Evolutionary conservation across 1,139 yeast genomes (phyloP).

Genomic region (Entelexis paramagnoliae): DNA sequence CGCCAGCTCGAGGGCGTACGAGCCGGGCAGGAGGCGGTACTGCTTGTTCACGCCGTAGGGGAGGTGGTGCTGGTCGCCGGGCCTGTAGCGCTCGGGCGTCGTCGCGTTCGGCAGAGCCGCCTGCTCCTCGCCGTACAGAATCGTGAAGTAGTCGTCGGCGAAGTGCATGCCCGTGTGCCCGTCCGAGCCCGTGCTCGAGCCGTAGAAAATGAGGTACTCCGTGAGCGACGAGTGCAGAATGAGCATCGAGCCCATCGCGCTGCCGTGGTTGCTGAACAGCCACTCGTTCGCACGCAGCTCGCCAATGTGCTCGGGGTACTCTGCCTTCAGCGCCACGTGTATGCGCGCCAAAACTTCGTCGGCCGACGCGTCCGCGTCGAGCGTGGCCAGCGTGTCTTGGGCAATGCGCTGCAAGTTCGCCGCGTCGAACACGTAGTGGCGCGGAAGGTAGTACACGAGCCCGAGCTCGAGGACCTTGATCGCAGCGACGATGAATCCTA

Average conservation of each 20-base stretch:
- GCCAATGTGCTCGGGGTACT: slow-evolving; percentile 61
- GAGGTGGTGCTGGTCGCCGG: slow-evolving; percentile 70
- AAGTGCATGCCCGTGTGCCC: slow-evolving; percentile 94
- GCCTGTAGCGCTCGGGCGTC: slow-evolving; percentile 53
- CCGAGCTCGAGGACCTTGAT: slow-evolving; percentile 17
- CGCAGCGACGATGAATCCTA: neutral
- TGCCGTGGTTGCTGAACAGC: slow-evolving; percentile 97
- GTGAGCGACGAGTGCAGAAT: slow-evolving; percentile 91
- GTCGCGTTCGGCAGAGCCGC: slow-evolving; percentile 61
- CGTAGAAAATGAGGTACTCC: slow-evolving; percentile 82
- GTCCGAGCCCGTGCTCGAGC: slow-evolving; percentile 83
- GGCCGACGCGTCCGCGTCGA: slow-evolving; percentile 51
- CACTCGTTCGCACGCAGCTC: slow-evolving; percentile 67
- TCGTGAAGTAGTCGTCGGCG: slow-evolving; percentile 93
- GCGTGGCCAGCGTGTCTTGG: slow-evolving; percentile 39
- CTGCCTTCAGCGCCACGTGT: slow-evolving; percentile 47
- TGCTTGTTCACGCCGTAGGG: slow-evolving; percentile 66
- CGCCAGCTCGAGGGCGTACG: slow-evolving; percentile 87
- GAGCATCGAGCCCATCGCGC: slow-evolving; percentile 97
- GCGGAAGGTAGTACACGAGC: slow-evolving; percentile 39
- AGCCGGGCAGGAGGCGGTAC: slow-evolving; percentile 68
- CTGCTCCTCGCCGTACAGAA: slow-evolving; percentile 63
- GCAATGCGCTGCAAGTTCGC: slow-evolving; percentile 39
- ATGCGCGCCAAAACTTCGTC: slow-evolving; percentile 43
- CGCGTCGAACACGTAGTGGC: slow-evolving; percentile 49